These are phyloP conservation scores for Diplotaxis tenuifolia DNA, from an alignment of 345 rosid species.

Conservation along the genomic window DNA sequence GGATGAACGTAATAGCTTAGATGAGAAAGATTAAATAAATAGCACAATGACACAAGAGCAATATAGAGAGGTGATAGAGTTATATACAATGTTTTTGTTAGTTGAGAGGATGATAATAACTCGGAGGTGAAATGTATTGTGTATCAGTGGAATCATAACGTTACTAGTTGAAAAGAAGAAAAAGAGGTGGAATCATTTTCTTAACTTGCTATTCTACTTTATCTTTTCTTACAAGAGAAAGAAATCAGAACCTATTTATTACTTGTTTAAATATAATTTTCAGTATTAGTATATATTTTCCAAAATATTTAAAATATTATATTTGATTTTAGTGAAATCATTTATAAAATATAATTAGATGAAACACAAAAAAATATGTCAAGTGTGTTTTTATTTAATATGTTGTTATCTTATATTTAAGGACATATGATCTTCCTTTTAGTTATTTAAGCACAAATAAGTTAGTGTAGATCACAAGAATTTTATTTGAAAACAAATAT, in stretches of 20 bases:
- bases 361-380: not conserved
- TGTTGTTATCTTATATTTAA: not conserved
- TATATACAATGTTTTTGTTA: not conserved
- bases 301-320: not conserved
- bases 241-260: not conserved
- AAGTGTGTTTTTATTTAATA: not conserved
- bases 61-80: not conserved
- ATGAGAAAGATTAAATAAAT: not conserved
- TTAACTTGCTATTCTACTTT: constrained; percentile 2
- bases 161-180: not conserved
- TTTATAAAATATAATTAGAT: not conserved
- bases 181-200: not conserved
- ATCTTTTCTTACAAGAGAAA: constrained; percentile 1
- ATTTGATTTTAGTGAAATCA: not conserved
- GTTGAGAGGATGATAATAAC: not conserved
- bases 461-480: not conserved
- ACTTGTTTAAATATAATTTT: not conserved
- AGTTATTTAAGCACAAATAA: not conserved
- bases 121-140: constrained; percentile 5
- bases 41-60: not conserved
- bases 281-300: not conserved
- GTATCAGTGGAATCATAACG: not conserved
- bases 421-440: not conserved
- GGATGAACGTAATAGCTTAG: constrained; percentile 1
- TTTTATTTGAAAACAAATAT: not conserved